Evolutionary conservation across 768 basidiomycete species (phyloP).

Genomic region (Mycena amicta): DNA sequence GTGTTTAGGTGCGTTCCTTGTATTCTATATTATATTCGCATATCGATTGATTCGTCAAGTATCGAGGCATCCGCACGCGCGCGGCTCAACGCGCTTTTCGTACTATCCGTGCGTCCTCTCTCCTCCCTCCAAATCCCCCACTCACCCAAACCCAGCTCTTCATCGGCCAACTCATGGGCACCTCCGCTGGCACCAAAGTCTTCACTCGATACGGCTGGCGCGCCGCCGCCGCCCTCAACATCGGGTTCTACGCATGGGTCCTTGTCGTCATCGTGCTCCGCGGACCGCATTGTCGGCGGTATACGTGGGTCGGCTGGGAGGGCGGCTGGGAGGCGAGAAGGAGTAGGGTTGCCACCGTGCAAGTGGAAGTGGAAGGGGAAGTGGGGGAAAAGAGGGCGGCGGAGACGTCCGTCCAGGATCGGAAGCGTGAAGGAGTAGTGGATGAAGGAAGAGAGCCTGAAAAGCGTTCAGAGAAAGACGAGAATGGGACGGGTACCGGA

Average conservation of each 20-base stretch:
- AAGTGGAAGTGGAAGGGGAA: constrained; percentile 13
- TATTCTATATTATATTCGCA: constrained; percentile 8
- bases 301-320: constrained; percentile 67
- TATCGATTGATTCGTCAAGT: constrained; percentile 25
- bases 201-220: constrained; percentile 76
- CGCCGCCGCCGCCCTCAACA: constrained; percentile 58
- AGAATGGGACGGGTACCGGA: no score
- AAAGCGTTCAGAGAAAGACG: no score
- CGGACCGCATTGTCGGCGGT: constrained; percentile 64
- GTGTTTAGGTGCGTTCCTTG: constrained; percentile 51
- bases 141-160: constrained; percentile 46
- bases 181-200: constrained; percentile 70
- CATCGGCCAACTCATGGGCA: constrained; percentile 83
- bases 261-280: constrained; percentile 60
- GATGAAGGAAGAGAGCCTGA: no score
- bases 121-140: neutral
- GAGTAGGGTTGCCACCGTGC: constrained; percentile 30
- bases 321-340: constrained; percentile 53
- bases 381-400: constrained; percentile 1
- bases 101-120: constrained; percentile 56
- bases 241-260: constrained; percentile 61
- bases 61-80: constrained; percentile 56
- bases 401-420: no score
- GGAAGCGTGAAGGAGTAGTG: no score
- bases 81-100: constrained; percentile 74